Conservation (phyloP, 2,329 filamentous ascomycete species). For the Leptographium flavum region DNA sequence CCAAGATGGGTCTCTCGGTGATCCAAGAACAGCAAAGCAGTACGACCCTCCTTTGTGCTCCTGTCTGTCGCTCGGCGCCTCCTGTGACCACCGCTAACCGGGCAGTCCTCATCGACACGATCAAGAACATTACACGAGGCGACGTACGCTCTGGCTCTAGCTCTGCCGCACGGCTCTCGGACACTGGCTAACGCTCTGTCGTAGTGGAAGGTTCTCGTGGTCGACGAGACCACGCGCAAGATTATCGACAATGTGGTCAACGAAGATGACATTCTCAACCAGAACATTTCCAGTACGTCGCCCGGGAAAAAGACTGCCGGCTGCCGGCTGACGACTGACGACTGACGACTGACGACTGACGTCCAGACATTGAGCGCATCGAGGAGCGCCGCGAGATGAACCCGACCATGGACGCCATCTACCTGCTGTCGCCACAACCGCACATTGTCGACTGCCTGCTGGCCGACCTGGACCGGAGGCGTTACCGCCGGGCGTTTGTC, state of each 20-base stretch:
- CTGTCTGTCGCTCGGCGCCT: slow-evolving; percentile 1
- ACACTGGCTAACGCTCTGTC: background rate
- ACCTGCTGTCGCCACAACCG: slow-evolving; percentile 71
- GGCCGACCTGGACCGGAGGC: slow-evolving; percentile 74
- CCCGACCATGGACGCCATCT: slow-evolving; percentile 86
- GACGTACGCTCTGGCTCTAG: slow-evolving; percentile 45
- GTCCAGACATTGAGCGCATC: slow-evolving; percentile 83
- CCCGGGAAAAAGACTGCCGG: too few species aligned
- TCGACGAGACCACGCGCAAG: slow-evolving; percentile 72
- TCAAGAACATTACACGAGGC: slow-evolving; percentile 65
- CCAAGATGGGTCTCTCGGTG: slow-evolving; percentile 69
- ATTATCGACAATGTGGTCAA: slow-evolving; percentile 83
- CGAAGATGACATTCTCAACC: slow-evolving; percentile 92
- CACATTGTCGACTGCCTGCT: slow-evolving; percentile 90
- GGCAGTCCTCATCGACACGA: slow-evolving; percentile 56
- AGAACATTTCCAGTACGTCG: slow-evolving; percentile 76
- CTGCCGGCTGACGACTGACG: too few species aligned
- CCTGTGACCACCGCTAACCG: background rate
- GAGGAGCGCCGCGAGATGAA: slow-evolving; percentile 74
- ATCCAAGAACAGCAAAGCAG: slow-evolving; percentile 72
- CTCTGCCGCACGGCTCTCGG: background rate
- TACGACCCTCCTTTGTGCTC: slow-evolving; percentile 23
- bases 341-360: slow-evolving; percentile 9
- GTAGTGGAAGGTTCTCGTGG: slow-evolving; percentile 92
- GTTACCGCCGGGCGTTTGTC: slow-evolving; percentile 67